Base-by-base conservation (phyloP, 148 eudicot genomes). In the Silene uniflora region DNA sequence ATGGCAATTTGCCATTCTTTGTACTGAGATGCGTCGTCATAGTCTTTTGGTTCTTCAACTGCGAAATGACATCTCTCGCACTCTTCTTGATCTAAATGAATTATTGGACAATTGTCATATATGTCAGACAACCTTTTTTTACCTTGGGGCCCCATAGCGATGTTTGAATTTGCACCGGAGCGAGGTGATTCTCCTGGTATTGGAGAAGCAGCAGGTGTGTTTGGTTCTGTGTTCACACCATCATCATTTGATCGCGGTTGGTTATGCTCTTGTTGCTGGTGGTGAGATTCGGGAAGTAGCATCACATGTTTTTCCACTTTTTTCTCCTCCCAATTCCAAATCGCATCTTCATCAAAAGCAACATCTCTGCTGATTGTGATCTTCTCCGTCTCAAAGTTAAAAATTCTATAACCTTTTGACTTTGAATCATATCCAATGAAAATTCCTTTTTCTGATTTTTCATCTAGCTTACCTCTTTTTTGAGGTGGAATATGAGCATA, bases 321-420 rank as follows among this genome's bases (percentile, higher is more conserved):
- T 63, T 29, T 18, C 32, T 62, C n/a, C 35, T 66, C 73, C 73
- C 22, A 73, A 39, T 67, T 12, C 77, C 77, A 73, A 5, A 47
- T 4, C 16, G 22, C 39, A 27, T 79, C 60, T 4, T 79, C 77
- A 29, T 18, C 19, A 27, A 73, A 42, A 1, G 44, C 77, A 75
- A 75, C 77, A 75, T 75, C 58, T 47, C 46, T 46, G 10, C 71
- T 64, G 0, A 64, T 7, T 35, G 39, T 18, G 19, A 47, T 64
- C 60, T 64, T 75, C 19, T 47, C 7, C 4, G 61, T 64, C 2
- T 46, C 3, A 11, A 39, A 72, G 46, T 59, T 24, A 16, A 14
- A 73, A 35, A 74, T 17, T 46, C 17, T 66, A 13, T 79, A 79
- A 29, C 73, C 74, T 16, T 79, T 79, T 5, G 73, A 79, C 60